These are phyloP conservation scores for Xylogone sp. DNA, from an alignment of 2,329 filamentous ascomycete species.

Conservation along the genomic window DNA sequence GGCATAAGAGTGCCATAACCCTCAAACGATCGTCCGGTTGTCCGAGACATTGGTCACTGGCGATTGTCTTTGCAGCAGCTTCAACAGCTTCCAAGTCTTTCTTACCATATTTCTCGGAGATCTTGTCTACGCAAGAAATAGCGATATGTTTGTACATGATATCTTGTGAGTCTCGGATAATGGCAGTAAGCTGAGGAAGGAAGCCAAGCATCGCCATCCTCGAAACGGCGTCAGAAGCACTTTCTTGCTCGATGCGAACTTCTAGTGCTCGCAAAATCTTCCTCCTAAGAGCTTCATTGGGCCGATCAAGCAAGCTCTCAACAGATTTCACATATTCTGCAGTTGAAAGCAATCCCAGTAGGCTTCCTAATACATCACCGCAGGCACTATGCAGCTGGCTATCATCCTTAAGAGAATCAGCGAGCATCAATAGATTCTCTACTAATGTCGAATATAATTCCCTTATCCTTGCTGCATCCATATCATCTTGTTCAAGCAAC, in stretches of 20 bases:
- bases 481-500: slow-evolving; percentile 58
- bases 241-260: slow-evolving; percentile 70
- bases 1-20: slow-evolving; percentile 80
- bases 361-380: slow-evolving; percentile 69
- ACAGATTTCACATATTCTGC: slow-evolving; percentile 86
- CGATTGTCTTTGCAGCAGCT: slow-evolving; percentile 71
- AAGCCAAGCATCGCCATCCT: slow-evolving; percentile 72
- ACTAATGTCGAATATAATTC: slow-evolving; percentile 66
- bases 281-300: slow-evolving; percentile 70
- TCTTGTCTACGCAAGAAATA: slow-evolving; percentile 86
- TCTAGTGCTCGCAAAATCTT: slow-evolving; percentile 81
- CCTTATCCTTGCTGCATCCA: slow-evolving; percentile 62
- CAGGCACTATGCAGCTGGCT: slow-evolving; percentile 54
- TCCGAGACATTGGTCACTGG: slow-evolving; percentile 71
- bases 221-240: slow-evolving; percentile 63
- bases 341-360: slow-evolving; percentile 83
- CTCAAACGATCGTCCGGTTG: slow-evolving; percentile 69
- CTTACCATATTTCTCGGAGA: slow-evolving; percentile 92
- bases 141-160: slow-evolving; percentile 78
- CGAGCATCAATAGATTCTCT: slow-evolving; percentile 61
- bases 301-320: slow-evolving; percentile 73
- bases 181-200: slow-evolving; percentile 71
- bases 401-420: slow-evolving; percentile 57
- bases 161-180: slow-evolving; percentile 70
- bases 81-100: slow-evolving; percentile 77